Base-by-base conservation (phyloP, 495 filamentous ascomycete species). In the Talaromyces stipitatus region DNA sequence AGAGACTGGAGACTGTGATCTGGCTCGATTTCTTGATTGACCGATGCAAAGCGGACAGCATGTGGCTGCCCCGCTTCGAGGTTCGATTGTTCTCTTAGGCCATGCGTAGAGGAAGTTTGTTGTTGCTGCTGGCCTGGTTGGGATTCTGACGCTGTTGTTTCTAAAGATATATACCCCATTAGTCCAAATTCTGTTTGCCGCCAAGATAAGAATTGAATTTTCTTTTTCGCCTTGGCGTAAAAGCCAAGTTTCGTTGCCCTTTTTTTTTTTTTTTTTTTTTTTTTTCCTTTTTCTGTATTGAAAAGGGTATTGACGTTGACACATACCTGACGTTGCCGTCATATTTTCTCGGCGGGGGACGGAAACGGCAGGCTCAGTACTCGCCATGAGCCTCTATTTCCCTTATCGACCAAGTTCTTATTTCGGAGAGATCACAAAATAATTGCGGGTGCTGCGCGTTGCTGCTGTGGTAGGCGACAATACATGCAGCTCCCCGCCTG, bases 1-100 rank as follows among this genome's bases (percentile, higher is more conserved):
- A 74, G 62, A 50, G 62, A 72, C 56, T 66, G n/a, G n/a, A n/a
- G n/a, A n/a, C n/a, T n/a, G n/a, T n/a, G 58, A 14, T 74, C 68
- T 18, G 87, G 85, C 32, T 85, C 79, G 65, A 95, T 92, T 69
- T 94, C 90, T 70, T 89, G 79, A 58, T 86, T 83, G 59, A 86
- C 78, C 14, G 88, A 86, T 41, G 87, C 88, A 71, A 96, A 96
- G 58, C 90, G 88, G 54, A 96, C 91, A 45, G 54, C 54, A 45
- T 55, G 54, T 41, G 54, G 54, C 36, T 41, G 54, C 54, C 23
- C 54, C 32, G 54, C 36, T 23, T 38, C 24, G 23, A 29, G 54
- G 32, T 55, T 55, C n/a, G 54, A 43, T 27, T 55, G 32, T 29
- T 38, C 32, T 33, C 32, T 51, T 30, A 51, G 12, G 27, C n/a